Conservation (phyloP, 2,329 filamentous ascomycete species). For the Cercospora sp. region DNA sequence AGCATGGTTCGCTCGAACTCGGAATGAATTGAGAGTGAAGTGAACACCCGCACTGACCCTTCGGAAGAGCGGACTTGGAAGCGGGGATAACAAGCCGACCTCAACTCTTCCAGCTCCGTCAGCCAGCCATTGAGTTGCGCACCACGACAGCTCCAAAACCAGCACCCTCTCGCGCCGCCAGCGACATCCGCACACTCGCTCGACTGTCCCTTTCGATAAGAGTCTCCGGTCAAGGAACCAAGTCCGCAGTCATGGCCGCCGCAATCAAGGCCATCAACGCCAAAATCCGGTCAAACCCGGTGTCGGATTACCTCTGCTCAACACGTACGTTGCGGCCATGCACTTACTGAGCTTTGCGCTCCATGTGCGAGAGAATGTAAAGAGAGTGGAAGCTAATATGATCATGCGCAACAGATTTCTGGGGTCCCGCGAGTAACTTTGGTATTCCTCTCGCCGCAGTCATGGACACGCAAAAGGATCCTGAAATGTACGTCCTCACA, state of each 20-base stretch:
- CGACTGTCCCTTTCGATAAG: background rate
- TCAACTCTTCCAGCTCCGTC: background rate
- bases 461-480: conserved; percentile 56
- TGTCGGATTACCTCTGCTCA: conserved; percentile 54
- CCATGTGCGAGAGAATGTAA: too few relatives aligned
- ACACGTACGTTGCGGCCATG: conserved; percentile 45
- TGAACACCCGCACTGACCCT: conserved; percentile 1
- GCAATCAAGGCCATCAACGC: conserved; percentile 56
- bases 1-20: background rate
- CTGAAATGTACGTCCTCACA: conserved; percentile 48
- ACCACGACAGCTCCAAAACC: background rate
- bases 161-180: background rate
- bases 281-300: conserved; percentile 52
- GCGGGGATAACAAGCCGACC: background rate
- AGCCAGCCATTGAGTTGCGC: background rate
- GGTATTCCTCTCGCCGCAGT: conserved; percentile 56
- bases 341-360: too few relatives aligned
- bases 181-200: background rate
- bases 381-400: background rate
- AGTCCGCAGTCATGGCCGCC: conserved; percentile 48
- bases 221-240: background rate
- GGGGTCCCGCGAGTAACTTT: conserved; percentile 51
- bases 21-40: background rate
- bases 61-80: conserved; percentile 10
- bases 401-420: conserved; percentile 47